Evolutionary conservation across 495 filamentous ascomycete genomes (phyloP).

Genomic region (Neurospora sp.): DNA sequence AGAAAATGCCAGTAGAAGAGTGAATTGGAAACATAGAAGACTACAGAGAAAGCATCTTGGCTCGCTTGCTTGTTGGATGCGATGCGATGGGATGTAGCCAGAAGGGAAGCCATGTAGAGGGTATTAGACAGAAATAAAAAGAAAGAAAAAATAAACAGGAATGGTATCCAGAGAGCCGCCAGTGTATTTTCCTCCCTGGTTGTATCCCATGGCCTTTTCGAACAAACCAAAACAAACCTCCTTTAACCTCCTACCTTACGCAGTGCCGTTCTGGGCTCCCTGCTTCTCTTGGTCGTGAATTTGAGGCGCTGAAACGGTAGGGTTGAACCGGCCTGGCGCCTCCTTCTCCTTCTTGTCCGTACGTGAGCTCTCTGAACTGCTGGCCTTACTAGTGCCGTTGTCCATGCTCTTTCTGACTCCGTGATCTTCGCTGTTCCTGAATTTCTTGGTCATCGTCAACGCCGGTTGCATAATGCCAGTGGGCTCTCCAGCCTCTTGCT

Average conservation of each 20-base stretch:
- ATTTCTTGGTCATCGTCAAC: neutral
- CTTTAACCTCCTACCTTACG: neutral
- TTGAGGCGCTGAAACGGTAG: neutral
- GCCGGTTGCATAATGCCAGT: neutral
- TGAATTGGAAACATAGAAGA: neutral
- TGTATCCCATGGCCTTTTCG: neutral
- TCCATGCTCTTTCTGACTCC: neutral
- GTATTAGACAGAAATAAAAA: neutral
- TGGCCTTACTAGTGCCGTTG: neutral
- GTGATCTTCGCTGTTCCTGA: neutral
- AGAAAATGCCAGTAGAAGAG: neutral
- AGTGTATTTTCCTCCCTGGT: neutral
- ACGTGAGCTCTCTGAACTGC: neutral
- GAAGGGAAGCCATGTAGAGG: neutral
- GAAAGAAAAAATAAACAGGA: neutral
- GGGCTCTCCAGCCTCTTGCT: constrained; percentile 3
- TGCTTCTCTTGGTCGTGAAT: neutral
- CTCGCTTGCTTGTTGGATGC: neutral
- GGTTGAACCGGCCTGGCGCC: neutral
- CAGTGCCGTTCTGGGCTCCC: neutral
- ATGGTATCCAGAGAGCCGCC: neutral
- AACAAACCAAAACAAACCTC: neutral
- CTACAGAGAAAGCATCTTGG: neutral
- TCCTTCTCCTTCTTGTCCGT: neutral
- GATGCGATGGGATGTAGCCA: neutral